These are phyloP conservation scores for Alopecurus myosuroides DNA, from an alignment of 176 grass and related monocot species.

Conservation along the genomic window DNA sequence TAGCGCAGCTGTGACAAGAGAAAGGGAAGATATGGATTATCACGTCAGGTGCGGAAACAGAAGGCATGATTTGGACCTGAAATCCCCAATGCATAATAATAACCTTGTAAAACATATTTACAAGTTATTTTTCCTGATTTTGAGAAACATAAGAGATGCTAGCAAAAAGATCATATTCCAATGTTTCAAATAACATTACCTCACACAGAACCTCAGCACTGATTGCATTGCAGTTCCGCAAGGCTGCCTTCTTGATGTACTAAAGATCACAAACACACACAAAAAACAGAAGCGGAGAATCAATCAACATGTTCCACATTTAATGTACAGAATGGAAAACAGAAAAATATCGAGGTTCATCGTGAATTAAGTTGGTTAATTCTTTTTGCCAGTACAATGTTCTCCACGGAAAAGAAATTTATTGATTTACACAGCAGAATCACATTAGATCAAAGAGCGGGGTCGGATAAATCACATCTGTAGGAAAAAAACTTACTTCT, in stretches of 20 bases:
- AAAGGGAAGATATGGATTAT: not conserved
- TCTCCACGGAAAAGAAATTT: not conserved
- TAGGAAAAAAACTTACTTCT: conserved; percentile 56
- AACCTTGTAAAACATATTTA: not conserved
- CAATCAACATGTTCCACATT: not conserved
- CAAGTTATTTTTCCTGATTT: not conserved
- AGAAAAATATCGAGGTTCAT: not conserved
- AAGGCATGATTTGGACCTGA: not conserved
- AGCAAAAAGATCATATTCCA: not conserved
- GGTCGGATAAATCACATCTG: not conserved
- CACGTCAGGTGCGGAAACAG: not conserved
- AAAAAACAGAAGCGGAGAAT: not conserved
- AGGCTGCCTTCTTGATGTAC: conserved; percentile 70
- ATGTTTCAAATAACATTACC: conserved; percentile 29
- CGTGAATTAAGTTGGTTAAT: not conserved
- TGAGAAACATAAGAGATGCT: not conserved
- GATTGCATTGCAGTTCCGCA: conserved; percentile 45
- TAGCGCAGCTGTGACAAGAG: conserved; percentile 56
- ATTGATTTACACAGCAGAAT: not conserved
- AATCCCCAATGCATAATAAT: not conserved
- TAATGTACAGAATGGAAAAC: not conserved
- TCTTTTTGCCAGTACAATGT: not conserved
- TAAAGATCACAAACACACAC: conserved; percentile 21
- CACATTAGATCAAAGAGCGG: not conserved
- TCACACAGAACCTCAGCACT: conserved; percentile 74